Evolutionary conservation across 2,329 filamentous ascomycete genomes (phyloP), one percentile per base, ranked within the genome.

Genomic region (Hymenoscyphus repandus): DNA sequence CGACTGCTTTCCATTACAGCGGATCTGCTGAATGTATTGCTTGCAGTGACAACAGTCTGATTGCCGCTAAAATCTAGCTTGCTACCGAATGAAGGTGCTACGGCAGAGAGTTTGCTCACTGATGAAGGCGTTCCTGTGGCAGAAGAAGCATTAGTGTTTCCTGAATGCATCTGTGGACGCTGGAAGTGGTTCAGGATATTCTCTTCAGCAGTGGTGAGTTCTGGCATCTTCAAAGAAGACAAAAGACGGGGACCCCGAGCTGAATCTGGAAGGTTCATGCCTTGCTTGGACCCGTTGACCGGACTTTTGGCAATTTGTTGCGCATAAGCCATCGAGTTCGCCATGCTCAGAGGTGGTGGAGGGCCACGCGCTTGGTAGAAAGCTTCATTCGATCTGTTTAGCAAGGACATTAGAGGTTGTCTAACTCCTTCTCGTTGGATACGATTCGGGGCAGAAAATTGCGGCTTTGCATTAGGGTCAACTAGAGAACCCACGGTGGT

Each of bases 401-500:
- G 44, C 36, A 60, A 51, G 5, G 62, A 51, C 39, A 64, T 53
- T 40, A 65, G 45, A 20, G 62, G 57, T 20, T 61, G 56, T 51
- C 65, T 53, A 17, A 62, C 59, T 13, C 65, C 64, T 53, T 68
- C 65, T 17, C 66, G 63, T 38, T 67, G 66, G 41, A 67, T 65
- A 1, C 66, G 59, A 49, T 64, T 64, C 3, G 66, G 66, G 20
- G 66, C 61, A 30, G 61, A 51, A 34, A 68, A 64, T 41, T 62
- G 62, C 18, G 59, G 62, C 17, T 59, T 54, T 2, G 49, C 50
- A 38, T 61, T 63, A 1, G 61, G 62, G 46, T 68, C 62, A 18
- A 65, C 64, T 18, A 63, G 47, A 20, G 66, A 68, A 7, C 66
- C 66, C 32, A 68, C 66, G 1, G 66, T 68, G 10, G 65, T 68